These are phyloP conservation scores for Beauveria rudraprayagi DNA, from an alignment of 2,329 filamentous ascomycete species.

Conservation along the genomic window DNA sequence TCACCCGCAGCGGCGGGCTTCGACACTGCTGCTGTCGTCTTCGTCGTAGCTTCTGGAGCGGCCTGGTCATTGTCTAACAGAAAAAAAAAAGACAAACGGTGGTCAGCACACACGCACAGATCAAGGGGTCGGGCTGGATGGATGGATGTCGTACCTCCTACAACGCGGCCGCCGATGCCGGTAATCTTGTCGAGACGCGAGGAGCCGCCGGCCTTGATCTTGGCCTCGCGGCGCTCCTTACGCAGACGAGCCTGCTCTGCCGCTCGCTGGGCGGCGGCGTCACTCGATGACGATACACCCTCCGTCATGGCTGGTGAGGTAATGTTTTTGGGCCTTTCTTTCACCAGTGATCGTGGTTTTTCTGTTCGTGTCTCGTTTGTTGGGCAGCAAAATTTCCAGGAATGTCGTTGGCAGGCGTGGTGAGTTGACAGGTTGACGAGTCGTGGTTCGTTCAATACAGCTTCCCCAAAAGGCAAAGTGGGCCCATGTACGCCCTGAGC, in stretches of 20 bases:
- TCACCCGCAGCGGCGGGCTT: conserved; percentile 41
- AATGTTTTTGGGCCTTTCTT: not conserved
- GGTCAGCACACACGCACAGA: not conserved
- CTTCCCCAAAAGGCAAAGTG: not conserved
- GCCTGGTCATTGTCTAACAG: conserved; percentile 18
- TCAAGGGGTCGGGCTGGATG: not conserved
- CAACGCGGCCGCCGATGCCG: conserved; percentile 46
- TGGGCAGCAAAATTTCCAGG: not conserved
- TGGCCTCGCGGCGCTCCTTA: conserved; percentile 72
- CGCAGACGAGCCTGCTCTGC: conserved; percentile 63
- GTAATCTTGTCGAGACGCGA: conserved; percentile 69
- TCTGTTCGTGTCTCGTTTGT: not conserved
- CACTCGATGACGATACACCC: conserved; percentile 25
- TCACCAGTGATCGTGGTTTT: no score
- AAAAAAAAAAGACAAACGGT: not conserved
- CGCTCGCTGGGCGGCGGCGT: conserved; percentile 44
- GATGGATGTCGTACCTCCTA: conserved; percentile 21
- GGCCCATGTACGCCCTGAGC: not conserved
- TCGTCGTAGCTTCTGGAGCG: conserved; percentile 24
- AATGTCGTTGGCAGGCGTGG: not conserved
- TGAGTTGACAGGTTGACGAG: not conserved
- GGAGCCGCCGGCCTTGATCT: conserved; percentile 64
- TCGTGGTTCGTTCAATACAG: not conserved
- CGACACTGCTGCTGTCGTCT: conserved; percentile 20
- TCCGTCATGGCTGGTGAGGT: conserved; percentile 30